Percentiles rank a stretch among this genome's conserved stretches.
phyloP scores from a whole-genome alignment of 2,329 filamentous ascomycete species.

The Pseudopyricularia cyperi region DNA sequence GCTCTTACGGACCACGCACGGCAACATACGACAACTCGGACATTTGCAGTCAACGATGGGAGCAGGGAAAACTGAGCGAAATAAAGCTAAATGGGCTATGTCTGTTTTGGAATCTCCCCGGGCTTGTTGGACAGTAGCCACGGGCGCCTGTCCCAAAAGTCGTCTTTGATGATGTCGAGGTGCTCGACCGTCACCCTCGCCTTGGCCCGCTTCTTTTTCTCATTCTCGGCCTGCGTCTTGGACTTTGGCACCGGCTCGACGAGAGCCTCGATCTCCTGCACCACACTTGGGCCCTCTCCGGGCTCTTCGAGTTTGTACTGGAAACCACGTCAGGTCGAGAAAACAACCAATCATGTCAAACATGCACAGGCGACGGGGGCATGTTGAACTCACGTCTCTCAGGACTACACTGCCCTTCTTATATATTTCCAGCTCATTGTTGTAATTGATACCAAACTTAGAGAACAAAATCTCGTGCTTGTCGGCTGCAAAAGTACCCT shows the following conservation, averaged over 20 bases:
- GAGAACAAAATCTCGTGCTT: slow-evolving; percentile 96
- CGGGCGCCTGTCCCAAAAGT: slow-evolving; percentile 80
- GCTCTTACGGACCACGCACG: not conserved
- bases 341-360: too few relatives aligned
- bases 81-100: slow-evolving; percentile 12
- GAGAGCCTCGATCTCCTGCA: slow-evolving; percentile 31
- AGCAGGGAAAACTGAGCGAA: not conserved
- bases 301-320: slow-evolving; percentile 62
- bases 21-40: not conserved
- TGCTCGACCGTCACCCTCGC: slow-evolving; percentile 73
- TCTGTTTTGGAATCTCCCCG: slow-evolving; percentile 54
- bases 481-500: slow-evolving; percentile 74
- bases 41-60: not conserved
- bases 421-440: slow-evolving; percentile 85
- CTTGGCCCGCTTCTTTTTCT: slow-evolving; percentile 69
- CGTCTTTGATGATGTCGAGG: slow-evolving; percentile 87
- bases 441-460: slow-evolving; percentile 88
- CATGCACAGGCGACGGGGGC: too few relatives aligned
- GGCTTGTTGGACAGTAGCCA: slow-evolving; percentile 71
- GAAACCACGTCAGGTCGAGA: too few relatives aligned
- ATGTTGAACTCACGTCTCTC: slow-evolving; percentile 58
- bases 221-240: slow-evolving; percentile 71
- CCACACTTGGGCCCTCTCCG: slow-evolving; percentile 26
- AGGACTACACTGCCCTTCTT: slow-evolving; percentile 89
- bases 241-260: slow-evolving; percentile 47